These are phyloP conservation scores for Fagus crenata DNA, from an alignment of 306 rosid species.

Conservation along the genomic window DNA sequence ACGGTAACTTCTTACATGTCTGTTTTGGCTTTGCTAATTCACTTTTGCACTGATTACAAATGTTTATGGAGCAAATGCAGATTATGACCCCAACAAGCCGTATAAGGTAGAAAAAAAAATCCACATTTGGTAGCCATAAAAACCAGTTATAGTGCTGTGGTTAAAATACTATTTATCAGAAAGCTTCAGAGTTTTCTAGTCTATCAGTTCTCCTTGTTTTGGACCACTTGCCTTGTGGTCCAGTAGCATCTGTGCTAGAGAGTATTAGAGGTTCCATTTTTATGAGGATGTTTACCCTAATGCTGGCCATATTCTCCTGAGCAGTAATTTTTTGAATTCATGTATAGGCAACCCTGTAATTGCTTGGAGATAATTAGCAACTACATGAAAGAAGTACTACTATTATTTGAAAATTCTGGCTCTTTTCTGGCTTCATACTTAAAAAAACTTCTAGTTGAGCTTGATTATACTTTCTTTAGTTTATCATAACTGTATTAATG, in stretches of 20 bases:
- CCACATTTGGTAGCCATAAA: not conserved
- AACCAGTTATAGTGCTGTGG: not conserved
- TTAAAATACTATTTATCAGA: not conserved
- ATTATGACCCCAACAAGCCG: not conserved
- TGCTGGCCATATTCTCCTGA: too few relatives aligned
- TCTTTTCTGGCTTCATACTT: not conserved
- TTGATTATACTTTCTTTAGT: not conserved
- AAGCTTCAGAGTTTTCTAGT: not conserved
- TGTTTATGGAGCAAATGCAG: not conserved
- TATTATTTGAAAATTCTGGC: not conserved
- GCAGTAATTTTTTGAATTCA: not conserved
- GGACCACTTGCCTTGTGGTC: slow-evolving; percentile 8
- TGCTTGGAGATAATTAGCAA: not conserved
- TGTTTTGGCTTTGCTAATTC: not conserved
- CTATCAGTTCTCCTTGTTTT: not conserved
- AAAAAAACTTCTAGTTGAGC: not conserved
- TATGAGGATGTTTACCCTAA: not conserved
- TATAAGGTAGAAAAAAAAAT: not conserved
- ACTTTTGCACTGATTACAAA: not conserved
- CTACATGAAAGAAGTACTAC: not conserved
- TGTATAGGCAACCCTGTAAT: not conserved
- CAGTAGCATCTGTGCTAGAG: not conserved
- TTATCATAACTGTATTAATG: not conserved
- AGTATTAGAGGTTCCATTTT: not conserved
- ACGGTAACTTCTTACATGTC: not conserved